Evolutionary conservation across 2,329 filamentous ascomycete species (phyloP), one percentile per base, ranked within the genome.

Genomic region (Paraphaeosphaeria minitans): DNA sequence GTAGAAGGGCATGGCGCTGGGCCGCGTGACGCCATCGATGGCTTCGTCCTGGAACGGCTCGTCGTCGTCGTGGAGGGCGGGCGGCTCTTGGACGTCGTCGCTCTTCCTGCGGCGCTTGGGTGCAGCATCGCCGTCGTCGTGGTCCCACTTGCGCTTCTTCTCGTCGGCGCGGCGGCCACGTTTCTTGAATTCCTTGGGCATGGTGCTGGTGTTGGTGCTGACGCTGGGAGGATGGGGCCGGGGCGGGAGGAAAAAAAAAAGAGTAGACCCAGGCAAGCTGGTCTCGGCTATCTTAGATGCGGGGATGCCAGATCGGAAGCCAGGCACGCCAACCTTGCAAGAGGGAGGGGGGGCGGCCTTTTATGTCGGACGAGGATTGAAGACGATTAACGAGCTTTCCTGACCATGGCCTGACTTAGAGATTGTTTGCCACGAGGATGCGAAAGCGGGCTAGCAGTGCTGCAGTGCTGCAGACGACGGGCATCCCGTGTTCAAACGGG

Each of bases 1-100:
- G 70, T 96, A 98, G 81, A 97, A 99, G 57, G 91, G 88, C 66
- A 83, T 86, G 59, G 92, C 90, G 10, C 77, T 78, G 2, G 69
- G 73, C 37, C 70, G 73, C 39, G 72, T 71, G 63, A 66, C 65
- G 60, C 62, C 69, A 54, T 70, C 68, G 76, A 66, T 33, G 37
- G 66, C 69, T 27, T 68, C 68, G 55, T 70, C 59, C 54, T 66
- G 64, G 60, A 59, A 62, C 29, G 63, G 59, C 1, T 60, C 59
- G 4, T 58, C 57, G 16, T 65, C 52, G n/a, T 57, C 57, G 16
- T 65, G 50, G n/a, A 56, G 45, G 33, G 58, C 60, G 21, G 50
- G 31, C 5, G 35, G 47, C 12, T 61, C 56, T 16, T 61, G 55
- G 41, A 64, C 67, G 31, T 65, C 49, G n/a, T 59, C 50, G 27